phyloP scores from a whole-genome alignment of 371 early-diverging fungal species.

The Rhizopus sp. region DNA sequence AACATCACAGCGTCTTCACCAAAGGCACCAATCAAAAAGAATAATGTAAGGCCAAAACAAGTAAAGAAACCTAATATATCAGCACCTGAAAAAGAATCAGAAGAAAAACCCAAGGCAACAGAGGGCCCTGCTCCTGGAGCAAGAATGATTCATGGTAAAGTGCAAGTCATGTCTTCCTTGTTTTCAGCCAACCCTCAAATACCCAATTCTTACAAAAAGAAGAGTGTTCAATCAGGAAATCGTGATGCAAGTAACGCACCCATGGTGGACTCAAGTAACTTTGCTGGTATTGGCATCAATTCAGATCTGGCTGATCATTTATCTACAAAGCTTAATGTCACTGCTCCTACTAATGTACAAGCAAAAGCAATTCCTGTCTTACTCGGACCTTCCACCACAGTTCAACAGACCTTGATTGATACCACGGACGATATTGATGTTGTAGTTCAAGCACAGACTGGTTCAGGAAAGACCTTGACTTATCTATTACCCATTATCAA shows the following conservation, averaged over 20 bases:
- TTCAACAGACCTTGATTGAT: conserved; percentile 19
- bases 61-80: conserved; percentile 4
- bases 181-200: conserved; percentile 59
- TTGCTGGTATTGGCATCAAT: conserved; percentile 76
- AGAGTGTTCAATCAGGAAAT: conserved; percentile 32
- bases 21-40: background rate
- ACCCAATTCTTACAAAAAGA: conserved; percentile 32
- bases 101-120: conserved; percentile 10
- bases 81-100: background rate
- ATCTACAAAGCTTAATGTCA: conserved; percentile 62
- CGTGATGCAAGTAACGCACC: conserved; percentile 61
- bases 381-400: conserved; percentile 47
- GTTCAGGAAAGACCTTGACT: conserved; percentile 98
- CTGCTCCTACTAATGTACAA: conserved; percentile 74
- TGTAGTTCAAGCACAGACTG: conserved; percentile 95
- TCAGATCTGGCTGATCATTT: conserved; percentile 67
- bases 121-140: conserved; percentile 29
- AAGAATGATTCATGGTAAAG: conserved; percentile 51
- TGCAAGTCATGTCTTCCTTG: conserved; percentile 59
- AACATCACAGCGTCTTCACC: conserved; percentile 56
- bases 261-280: conserved; percentile 55
- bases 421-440: conserved; percentile 68
- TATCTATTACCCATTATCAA: conserved; percentile 89
- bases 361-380: conserved; percentile 68
- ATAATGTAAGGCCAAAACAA: too few species aligned